These are phyloP conservation scores for Podospora anserina DNA, from an alignment of 495 filamentous ascomycete species.

Conservation along the genomic window DNA sequence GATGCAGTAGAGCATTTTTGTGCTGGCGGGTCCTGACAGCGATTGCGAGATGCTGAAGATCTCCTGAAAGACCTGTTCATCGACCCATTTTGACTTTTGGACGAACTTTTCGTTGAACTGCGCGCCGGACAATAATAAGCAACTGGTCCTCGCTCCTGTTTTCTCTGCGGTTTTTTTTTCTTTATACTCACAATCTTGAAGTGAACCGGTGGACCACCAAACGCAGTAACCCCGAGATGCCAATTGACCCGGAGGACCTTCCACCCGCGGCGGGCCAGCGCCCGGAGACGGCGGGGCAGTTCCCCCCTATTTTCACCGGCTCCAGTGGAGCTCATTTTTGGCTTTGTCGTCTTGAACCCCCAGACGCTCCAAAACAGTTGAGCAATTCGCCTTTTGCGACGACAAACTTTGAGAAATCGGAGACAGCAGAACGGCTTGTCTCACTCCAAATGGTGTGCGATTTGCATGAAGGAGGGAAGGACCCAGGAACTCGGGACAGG, in stretches of 20 bases:
- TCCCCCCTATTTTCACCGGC: neutral
- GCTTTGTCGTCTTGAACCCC: neutral
- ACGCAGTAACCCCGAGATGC: slow-evolving; percentile 68
- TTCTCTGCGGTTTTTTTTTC: neutral
- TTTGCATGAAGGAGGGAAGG: slow-evolving; percentile 1
- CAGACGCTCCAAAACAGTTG: neutral
- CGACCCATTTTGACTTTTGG: slow-evolving; percentile 63
- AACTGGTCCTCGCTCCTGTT: neutral
- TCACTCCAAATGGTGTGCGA: neutral
- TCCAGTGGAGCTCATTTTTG: neutral
- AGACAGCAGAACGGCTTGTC: neutral
- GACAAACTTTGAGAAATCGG: neutral
- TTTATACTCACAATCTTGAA: slow-evolving; percentile 56
- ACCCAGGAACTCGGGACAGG: neutral
- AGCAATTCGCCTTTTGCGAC: neutral
- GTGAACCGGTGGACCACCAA: slow-evolving; percentile 70
- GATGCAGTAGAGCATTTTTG: slow-evolving; percentile 78
- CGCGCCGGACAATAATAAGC: neutral
- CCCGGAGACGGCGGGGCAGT: slow-evolving; percentile 5
- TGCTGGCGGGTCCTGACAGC: slow-evolving; percentile 71
- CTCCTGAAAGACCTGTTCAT: slow-evolving; percentile 78
- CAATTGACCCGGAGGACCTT: slow-evolving; percentile 49
- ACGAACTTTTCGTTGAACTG: slow-evolving; percentile 67
- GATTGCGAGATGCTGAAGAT: slow-evolving; percentile 77
- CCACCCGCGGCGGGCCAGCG: slow-evolving; percentile 24